Evolutionary conservation across 2,329 filamentous ascomycete genomes (phyloP).

Genomic region (Hypoxylon sp.): DNA sequence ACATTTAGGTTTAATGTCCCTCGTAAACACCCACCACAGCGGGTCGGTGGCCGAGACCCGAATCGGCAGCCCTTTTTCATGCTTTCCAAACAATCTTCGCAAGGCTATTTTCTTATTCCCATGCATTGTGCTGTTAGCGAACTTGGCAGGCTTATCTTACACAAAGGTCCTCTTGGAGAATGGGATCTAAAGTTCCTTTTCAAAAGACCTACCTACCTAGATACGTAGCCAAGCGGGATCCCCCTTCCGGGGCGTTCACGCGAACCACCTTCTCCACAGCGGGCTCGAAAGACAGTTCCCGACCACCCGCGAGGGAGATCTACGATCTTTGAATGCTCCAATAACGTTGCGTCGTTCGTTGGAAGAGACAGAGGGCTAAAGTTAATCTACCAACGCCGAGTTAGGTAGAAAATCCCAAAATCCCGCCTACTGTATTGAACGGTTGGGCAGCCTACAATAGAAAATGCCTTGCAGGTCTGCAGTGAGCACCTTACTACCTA

Average conservation of each 20-base stretch:
- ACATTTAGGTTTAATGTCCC: neutral
- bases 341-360: conserved; percentile 30
- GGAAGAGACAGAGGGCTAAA: conserved; percentile 31
- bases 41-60: conserved; percentile 32
- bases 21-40: conserved; percentile 24
- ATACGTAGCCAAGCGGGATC: conserved; percentile 18
- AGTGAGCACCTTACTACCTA: conserved; percentile 45
- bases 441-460: conserved; percentile 23
- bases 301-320: conserved; percentile 21
- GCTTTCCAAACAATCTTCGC: conserved; percentile 2
- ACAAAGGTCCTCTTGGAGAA: neutral
- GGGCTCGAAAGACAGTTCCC: conserved; percentile 12
- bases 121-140: conserved; percentile 20
- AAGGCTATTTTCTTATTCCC: conserved; percentile 17
- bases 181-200: neutral
- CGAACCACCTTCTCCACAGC: conserved; percentile 23
- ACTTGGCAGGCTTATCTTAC: conserved; percentile 22
- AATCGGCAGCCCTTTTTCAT: conserved; percentile 17
- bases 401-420: conserved; percentile 22
- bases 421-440: conserved; percentile 8
- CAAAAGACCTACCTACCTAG: conserved; percentile 15
- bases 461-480: conserved; percentile 40
- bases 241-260: conserved; percentile 12
- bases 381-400: conserved; percentile 23
- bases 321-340: conserved; percentile 26